phyloP scores from a whole-genome alignment of 2,329 filamentous ascomycete genomes.

The Madurella fahalii region DNA sequence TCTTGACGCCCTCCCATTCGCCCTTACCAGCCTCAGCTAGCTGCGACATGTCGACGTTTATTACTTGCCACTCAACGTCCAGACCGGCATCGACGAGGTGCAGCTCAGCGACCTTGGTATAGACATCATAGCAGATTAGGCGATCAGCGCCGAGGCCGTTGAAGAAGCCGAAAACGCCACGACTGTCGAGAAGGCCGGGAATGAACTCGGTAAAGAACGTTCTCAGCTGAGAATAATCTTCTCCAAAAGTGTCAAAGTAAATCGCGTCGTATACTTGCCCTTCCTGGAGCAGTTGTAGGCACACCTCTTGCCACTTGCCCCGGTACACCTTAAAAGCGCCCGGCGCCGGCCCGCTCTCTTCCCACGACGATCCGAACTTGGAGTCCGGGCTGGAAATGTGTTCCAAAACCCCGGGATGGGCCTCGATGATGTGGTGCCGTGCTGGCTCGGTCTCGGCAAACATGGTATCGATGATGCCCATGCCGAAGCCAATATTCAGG shows the following conservation, averaged over 20 bases:
- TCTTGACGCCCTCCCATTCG: conserved; percentile 84
- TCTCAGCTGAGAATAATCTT: conserved; percentile 81
- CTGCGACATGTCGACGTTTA: conserved; percentile 63
- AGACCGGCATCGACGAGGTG: conserved; percentile 85
- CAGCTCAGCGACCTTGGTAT: conserved; percentile 86
- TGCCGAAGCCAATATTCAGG: conserved; percentile 84
- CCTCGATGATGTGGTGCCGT: conserved; percentile 80
- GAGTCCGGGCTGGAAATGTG: conserved; percentile 49
- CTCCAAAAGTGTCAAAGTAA: conserved; percentile 97
- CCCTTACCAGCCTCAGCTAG: conserved; percentile 63
- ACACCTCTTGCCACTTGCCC: conserved; percentile 77
- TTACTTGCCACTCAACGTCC: conserved; percentile 80
- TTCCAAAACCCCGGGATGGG: conserved; percentile 71
- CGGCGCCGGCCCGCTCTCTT: conserved; percentile 49
- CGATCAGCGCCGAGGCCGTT: conserved; percentile 90
- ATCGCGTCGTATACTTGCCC: conserved; percentile 78
- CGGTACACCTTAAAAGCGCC: conserved; percentile 70
- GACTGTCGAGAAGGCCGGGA: conserved; percentile 67
- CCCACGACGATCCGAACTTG: conserved; percentile 54
- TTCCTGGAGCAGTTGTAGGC: conserved; percentile 62
- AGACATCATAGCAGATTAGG: conserved; percentile 92
- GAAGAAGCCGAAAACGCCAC: conserved; percentile 80
- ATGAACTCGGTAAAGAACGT: conserved; percentile 87
- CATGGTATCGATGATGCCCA: conserved; percentile 81
- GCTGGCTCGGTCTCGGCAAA: conserved; percentile 65